Evolutionary conservation across 257 asterid genomes (phyloP), one percentile per base, ranked within the genome.

Genomic region (Dorcoceras hygrometricum): DNA sequence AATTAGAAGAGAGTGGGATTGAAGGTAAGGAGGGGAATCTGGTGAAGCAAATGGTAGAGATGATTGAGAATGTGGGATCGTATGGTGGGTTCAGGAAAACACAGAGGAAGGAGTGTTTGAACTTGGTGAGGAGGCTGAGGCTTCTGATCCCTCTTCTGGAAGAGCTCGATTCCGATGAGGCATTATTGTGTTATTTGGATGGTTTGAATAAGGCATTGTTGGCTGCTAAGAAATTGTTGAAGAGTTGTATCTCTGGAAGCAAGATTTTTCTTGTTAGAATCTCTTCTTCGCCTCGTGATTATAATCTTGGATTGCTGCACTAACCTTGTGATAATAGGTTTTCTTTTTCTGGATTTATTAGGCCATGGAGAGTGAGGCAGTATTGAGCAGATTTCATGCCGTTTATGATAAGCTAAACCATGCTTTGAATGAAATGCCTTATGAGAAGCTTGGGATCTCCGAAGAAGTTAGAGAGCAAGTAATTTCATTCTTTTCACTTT

Each of bases 391-490:
- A 75, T 85, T 85, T 66, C 82, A 80, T 28, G 73, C 48, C 34
- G 82, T 79, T 59, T 82, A 81, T 29, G 86, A 82, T 28, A 80
- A 73, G 76, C 61, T 85, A 12, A 69, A 71, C 73, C 73, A 76
- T 50, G 73, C 85, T 0, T 73, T 85, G 43, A 57, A 69, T 65
- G 83, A 72, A 6, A 32, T 85, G 43, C 83, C 85, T 46, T 80
- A 78, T 29, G 65, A 80, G 6, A 77, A 82, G 72, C 79, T 85
- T 43, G 79, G 85, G 66, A 69, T 85, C 77, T 78, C 91, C 0
- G 81, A 85, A 73, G 91, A 85, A 77, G 91, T 82, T 56, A 82
- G 67, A 77, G 88, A 85, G 68, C 88, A 85, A 69, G 88, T 82
- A 76, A 63, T 32, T 19, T 22, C 4, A 22, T 9, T 46, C 54